phyloP scores from a whole-genome alignment of 139 green algal genomes.

The Pseudopediastrum boryanum region DNA sequence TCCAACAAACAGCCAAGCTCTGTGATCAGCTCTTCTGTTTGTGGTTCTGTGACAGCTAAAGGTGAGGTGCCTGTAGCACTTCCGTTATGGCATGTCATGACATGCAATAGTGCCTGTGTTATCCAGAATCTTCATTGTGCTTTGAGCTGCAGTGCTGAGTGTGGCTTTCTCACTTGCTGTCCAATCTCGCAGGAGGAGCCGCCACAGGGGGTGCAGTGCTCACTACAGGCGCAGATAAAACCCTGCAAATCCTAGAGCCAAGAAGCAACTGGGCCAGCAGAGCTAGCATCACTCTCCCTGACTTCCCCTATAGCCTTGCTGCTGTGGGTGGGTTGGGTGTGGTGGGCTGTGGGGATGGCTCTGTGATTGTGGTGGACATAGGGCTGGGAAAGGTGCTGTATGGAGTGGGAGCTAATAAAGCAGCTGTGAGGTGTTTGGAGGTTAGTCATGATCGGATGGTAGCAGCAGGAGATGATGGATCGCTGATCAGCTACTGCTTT shows the following conservation, averaged over 20 bases:
- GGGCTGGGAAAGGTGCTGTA: constrained; percentile 38
- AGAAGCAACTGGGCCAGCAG: constrained; percentile 42
- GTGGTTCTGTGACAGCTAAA: too few relatives aligned
- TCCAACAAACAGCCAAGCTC: too few relatives aligned
- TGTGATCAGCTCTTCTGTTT: too few relatives aligned
- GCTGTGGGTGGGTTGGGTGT: constrained; percentile 53
- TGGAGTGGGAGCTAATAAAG: constrained; percentile 40
- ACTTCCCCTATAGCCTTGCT: constrained; percentile 78
- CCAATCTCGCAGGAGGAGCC: constrained; percentile 38
- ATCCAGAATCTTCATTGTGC: background rate
- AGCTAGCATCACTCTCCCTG: constrained; percentile 42
- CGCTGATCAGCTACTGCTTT: constrained; percentile 45
- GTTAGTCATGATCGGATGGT: constrained; percentile 30
- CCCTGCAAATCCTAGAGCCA: constrained; percentile 59
- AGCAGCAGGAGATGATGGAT: constrained; percentile 55
- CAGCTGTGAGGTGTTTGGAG: constrained; percentile 51
- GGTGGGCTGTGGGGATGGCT: constrained; percentile 68
- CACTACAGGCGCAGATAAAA: constrained; percentile 68
- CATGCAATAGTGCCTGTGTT: too few relatives aligned
- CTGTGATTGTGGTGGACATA: constrained; percentile 59
- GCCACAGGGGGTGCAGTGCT: constrained; percentile 43
- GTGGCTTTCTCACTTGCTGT: background rate
- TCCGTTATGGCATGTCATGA: too few relatives aligned
- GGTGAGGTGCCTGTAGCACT: too few relatives aligned
- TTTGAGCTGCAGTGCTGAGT: background rate